Evolutionary conservation across 139 green algal species (phyloP).

Genomic region (Limnomonas spitsbergensis): DNA sequence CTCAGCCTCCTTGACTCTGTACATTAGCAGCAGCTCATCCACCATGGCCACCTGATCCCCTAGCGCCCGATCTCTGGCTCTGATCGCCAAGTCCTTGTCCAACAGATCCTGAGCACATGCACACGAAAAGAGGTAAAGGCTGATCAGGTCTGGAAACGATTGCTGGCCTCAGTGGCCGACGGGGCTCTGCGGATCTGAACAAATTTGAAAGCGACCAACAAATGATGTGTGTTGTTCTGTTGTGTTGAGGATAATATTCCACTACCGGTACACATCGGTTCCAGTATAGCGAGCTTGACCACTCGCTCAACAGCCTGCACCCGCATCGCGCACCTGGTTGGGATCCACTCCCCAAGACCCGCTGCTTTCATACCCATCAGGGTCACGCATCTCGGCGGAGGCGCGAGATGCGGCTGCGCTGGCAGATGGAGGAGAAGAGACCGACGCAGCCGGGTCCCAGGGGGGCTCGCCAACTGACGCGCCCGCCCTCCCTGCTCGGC

Average conservation of each 20-base stretch:
- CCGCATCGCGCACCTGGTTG: neutral
- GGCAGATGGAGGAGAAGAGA: neutral
- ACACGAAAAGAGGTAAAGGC: neutral
- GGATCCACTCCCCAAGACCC: neutral
- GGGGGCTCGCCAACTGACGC: too few species aligned
- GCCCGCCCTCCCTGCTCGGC: too few species aligned
- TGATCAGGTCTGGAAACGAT: neutral
- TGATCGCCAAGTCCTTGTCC: neutral
- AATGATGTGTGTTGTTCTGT: neutral
- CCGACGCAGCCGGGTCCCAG: too few species aligned
- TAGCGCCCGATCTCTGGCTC: neutral
- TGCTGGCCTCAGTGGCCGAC: neutral
- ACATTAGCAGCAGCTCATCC: neutral
- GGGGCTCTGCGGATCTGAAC: neutral
- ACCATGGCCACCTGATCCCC: neutral
- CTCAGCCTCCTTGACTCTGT: neutral
- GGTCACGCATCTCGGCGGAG: neutral
- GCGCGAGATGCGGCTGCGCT: neutral
- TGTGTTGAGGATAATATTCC: neutral
- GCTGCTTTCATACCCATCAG: neutral
- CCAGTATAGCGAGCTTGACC: too few species aligned
- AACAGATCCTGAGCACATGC: neutral
- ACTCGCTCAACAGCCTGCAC: too few species aligned
- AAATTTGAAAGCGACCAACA: neutral
- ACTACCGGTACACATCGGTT: too few species aligned